Conservation (phyloP, 768 basidiomycete genomes). For the Rubroboletus pulcherrimus region DNA sequence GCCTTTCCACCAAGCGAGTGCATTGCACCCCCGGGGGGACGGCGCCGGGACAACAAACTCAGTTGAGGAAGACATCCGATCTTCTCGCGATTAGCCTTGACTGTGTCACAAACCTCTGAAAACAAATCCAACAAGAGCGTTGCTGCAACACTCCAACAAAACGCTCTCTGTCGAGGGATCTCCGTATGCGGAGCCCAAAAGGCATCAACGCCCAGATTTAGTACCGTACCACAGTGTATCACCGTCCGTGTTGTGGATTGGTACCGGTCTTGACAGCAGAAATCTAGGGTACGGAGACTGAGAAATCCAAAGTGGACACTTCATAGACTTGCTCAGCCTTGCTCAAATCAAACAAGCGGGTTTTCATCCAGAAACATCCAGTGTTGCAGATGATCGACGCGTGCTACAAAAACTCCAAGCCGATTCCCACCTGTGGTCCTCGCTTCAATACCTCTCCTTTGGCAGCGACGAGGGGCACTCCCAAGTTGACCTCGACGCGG, state of each 20-base stretch:
- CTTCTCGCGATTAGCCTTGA: not conserved
- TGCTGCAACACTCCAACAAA: not conserved
- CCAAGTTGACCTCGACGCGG: slow-evolving; percentile 85
- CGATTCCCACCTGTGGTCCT: slow-evolving; percentile 80
- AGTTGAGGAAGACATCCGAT: not conserved
- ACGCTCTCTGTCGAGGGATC: not conserved
- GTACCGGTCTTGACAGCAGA: too few relatives aligned
- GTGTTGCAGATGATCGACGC: slow-evolving; percentile 4
- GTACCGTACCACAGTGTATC: not conserved
- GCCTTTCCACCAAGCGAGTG: not conserved
- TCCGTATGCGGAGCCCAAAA: not conserved
- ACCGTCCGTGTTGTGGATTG: not conserved
- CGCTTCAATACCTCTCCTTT: slow-evolving; percentile 62
- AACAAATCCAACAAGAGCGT: not conserved
- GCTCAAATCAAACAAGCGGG: not conserved
- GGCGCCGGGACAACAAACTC: too few relatives aligned
- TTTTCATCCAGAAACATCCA: not conserved
- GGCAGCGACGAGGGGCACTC: slow-evolving; percentile 71
- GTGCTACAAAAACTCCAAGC: slow-evolving; percentile 66
- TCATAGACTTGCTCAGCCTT: not conserved
- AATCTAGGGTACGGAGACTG: not conserved
- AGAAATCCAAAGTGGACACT: not conserved
- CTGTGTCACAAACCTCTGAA: not conserved
- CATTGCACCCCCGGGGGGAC: not conserved
- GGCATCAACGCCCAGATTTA: not conserved